Conservation (phyloP, 371 early-diverging fungal genomes). For the Mucor mucedo region DNA sequence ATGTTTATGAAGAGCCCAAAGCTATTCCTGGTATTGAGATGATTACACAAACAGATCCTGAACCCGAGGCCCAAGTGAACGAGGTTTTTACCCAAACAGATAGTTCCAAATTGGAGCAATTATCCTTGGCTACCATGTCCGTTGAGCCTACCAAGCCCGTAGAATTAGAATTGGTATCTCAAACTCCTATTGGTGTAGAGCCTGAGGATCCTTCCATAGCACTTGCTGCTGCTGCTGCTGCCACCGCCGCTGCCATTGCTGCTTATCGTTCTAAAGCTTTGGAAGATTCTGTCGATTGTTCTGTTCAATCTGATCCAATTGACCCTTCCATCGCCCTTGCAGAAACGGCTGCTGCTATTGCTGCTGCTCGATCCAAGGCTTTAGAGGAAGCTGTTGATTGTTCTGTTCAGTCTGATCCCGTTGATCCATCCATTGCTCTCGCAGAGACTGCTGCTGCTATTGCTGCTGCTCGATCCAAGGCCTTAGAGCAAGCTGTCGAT, state of each 20-base stretch:
- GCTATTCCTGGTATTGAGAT: neutral
- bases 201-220: constrained; percentile 19
- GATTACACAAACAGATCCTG: constrained; percentile 7
- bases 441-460: constrained; percentile 9
- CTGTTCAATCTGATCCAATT: constrained; percentile 11
- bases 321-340: constrained; percentile 6
- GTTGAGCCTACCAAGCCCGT: neutral
- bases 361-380: constrained; percentile 1
- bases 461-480: constrained; percentile 1
- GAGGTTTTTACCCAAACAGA: constrained; percentile 23
- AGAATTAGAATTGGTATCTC: neutral
- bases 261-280: neutral
- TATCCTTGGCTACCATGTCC: neutral
- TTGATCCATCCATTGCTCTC: constrained; percentile 8
- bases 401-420: constrained; percentile 1
- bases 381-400: neutral
- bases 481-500: neutral
- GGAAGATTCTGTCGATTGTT: constrained; percentile 11
- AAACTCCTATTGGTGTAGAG: neutral
- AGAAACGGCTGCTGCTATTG: constrained; percentile 13
- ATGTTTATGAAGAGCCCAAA: neutral
- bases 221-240: neutral
- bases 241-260: constrained; percentile 15
- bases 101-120: neutral
- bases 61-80: neutral